A percentile compares a stretch with the other conserved stretches of the same genome.
Evolutionary conservation across 1,139 yeast genomes (phyloP).

Genomic region (Kodamaea arcana): DNA sequence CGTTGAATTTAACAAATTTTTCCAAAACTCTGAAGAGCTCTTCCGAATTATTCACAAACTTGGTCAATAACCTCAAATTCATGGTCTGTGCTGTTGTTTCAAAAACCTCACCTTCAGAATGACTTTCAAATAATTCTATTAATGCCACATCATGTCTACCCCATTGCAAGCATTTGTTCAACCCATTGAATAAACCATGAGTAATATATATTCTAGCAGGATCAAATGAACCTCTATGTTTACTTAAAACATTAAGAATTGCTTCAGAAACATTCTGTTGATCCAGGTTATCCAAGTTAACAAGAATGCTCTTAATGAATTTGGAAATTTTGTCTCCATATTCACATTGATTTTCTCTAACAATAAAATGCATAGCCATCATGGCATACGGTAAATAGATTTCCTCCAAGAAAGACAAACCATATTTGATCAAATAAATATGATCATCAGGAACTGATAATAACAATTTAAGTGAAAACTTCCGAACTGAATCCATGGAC

Average conservation of each 20-base stretch:
- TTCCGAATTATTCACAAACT: conserved; percentile 19
- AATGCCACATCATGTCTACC: conserved; percentile 33
- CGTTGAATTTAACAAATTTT: conserved; percentile 43
- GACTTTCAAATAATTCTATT: conserved; percentile 45
- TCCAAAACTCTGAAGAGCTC: conserved; percentile 27
- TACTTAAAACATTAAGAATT: conserved; percentile 44
- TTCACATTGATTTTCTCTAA: conserved; percentile 40
- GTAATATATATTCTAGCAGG: conserved; percentile 66
- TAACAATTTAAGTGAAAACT: conserved; percentile 55
- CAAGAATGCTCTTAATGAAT: conserved; percentile 47
- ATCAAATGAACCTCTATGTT: conserved; percentile 55
- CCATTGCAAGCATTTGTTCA: conserved; percentile 27
- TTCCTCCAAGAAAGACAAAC: conserved; percentile 45
- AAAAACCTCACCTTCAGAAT: conserved; percentile 58
- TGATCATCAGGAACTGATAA: conserved; percentile 49
- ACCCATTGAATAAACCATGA: conserved; percentile 54
- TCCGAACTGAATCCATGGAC: conserved; percentile 75
- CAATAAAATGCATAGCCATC: conserved; percentile 59
- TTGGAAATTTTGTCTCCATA: conserved; percentile 51
- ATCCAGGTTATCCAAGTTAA: conserved; percentile 29
- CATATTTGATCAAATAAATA: conserved; percentile 47
- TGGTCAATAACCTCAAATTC: conserved; percentile 43
- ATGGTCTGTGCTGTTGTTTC: conserved; percentile 50
- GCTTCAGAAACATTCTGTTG: conserved; percentile 17
- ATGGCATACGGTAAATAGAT: conserved; percentile 60